Conservation (phyloP, 1,284 basidiomycete species). For the Moesziomyces globuligerus region DNA sequence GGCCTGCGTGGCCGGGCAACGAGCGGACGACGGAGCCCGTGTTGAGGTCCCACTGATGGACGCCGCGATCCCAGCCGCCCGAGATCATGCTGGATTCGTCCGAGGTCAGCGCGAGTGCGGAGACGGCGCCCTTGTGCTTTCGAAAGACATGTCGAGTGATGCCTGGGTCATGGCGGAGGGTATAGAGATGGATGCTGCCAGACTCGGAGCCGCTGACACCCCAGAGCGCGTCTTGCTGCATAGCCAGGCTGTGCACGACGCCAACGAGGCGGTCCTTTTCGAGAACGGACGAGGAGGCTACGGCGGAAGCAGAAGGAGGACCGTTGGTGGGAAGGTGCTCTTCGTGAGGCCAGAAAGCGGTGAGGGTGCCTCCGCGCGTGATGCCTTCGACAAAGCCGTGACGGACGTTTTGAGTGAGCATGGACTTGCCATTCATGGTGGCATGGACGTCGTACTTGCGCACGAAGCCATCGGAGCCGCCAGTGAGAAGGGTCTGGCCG, state of each 20-base stretch:
- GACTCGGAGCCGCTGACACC: conserved; percentile 58
- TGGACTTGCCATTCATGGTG: conserved; percentile 85
- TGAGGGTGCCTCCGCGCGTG: conserved; percentile 85
- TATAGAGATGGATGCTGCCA: conserved; percentile 78
- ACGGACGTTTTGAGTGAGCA: conserved; percentile 87
- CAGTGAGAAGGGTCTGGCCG: conserved; percentile 87
- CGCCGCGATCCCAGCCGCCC: conserved; percentile 93
- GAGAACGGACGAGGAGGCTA: background rate
- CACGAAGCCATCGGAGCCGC: conserved; percentile 92
- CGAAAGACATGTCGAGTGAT: conserved; percentile 78
- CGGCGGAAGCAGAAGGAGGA: conserved; percentile 1
- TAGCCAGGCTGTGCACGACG: conserved; percentile 61
- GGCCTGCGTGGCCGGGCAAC: conserved; percentile 84
- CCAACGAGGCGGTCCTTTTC: conserved; percentile 54
- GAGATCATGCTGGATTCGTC: conserved; percentile 87
- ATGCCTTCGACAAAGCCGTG: conserved; percentile 92
- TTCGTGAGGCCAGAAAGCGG: conserved; percentile 81
- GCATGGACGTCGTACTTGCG: conserved; percentile 91
- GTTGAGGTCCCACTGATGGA: conserved; percentile 98
- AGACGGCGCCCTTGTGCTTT: conserved; percentile 80
- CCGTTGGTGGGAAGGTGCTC: conserved; percentile 50
- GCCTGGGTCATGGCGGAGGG: conserved; percentile 90
- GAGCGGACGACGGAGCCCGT: conserved; percentile 82
- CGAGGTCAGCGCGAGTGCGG: conserved; percentile 81
- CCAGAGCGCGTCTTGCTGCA: conserved; percentile 64